A percentile compares a stretch with the other conserved stretches of the same genome.
Conservation (phyloP, 441 rosid genomes). For the Adansonia madagascariensis region DNA sequence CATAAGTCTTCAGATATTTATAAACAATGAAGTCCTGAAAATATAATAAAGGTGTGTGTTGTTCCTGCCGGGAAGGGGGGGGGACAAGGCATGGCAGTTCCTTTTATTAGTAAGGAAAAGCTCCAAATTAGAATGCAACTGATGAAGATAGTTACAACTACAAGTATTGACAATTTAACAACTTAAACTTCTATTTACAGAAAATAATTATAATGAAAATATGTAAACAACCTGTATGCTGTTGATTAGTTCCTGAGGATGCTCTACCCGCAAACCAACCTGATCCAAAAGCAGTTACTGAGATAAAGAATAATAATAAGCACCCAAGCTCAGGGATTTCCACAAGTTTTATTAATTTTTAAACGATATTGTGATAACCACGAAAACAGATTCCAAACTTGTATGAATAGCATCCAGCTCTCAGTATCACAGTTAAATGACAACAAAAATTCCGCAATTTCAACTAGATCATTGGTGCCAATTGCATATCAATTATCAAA, state of each 20-base stretch:
- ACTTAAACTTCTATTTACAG: slow-evolving; percentile 8
- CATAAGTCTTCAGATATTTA: slow-evolving; percentile 3
- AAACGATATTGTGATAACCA: not conserved
- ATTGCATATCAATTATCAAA: not conserved
- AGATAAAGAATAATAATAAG: slow-evolving; percentile 18
- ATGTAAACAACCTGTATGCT: slow-evolving; percentile 66
- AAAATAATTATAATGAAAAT: slow-evolving; percentile 17
- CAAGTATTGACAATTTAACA: not conserved
- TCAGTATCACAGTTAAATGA: not conserved
- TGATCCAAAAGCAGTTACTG: slow-evolving; percentile 39
- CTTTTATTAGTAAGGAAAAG: not conserved
- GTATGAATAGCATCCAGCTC: not conserved
- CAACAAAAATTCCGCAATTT: not conserved
- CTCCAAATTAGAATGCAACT: slow-evolving; percentile 9
- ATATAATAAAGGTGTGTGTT: no score
- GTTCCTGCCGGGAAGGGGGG: not conserved
- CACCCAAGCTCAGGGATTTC: slow-evolving; percentile 17
- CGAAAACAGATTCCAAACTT: slow-evolving; percentile 16
- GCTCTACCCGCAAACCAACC: slow-evolving; percentile 97
- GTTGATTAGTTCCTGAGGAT: slow-evolving; percentile 94
- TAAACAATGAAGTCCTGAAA: not conserved
- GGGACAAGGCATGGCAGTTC: not conserved
- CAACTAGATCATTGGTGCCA: not conserved
- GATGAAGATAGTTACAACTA: not conserved
- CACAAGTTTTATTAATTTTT: not conserved